Percentiles rank a stretch among this genome's conserved stretches.
Conservation (phyloP, 331 rosid species). For the Telfairia occidentalis region DNA sequence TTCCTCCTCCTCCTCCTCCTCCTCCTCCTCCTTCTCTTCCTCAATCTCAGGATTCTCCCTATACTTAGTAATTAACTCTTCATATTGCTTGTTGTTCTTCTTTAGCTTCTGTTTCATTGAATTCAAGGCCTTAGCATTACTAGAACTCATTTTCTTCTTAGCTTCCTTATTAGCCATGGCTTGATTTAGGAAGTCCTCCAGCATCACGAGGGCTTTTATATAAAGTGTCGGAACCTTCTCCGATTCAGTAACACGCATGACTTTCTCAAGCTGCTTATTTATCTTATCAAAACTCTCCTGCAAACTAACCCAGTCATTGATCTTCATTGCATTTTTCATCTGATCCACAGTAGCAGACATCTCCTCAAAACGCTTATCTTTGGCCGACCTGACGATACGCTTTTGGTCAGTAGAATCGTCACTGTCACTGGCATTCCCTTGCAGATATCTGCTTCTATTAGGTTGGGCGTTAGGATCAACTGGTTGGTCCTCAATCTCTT, state of each 20-base stretch:
- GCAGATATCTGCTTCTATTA: slow-evolving; percentile 30
- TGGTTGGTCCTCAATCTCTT: slow-evolving; percentile 25
- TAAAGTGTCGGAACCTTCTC: slow-evolving; percentile 64
- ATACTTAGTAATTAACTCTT: slow-evolving; percentile 53
- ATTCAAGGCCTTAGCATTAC: slow-evolving; percentile 96
- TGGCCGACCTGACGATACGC: slow-evolving; percentile 66
- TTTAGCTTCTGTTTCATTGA: slow-evolving; percentile 95
- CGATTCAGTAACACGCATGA: slow-evolving; percentile 80
- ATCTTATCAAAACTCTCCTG: slow-evolving; percentile 92
- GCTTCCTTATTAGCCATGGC: slow-evolving; percentile 95
- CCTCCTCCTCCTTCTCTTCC: slow-evolving; percentile 49
- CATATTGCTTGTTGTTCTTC: slow-evolving; percentile 88
- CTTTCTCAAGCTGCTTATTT: slow-evolving; percentile 92
- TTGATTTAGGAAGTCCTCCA: slow-evolving; percentile 72
- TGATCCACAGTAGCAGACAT: slow-evolving; percentile 75
- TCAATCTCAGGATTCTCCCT: slow-evolving; percentile 85
- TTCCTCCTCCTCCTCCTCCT: slow-evolving; percentile 34
- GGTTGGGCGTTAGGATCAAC: slow-evolving; percentile 28
- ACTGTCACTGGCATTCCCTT: slow-evolving; percentile 41
- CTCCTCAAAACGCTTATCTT: slow-evolving; percentile 88
- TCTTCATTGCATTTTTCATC: slow-evolving; percentile 95
- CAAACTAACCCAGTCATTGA: slow-evolving; percentile 93
- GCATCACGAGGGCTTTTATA: slow-evolving; percentile 75
- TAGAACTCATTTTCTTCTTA: slow-evolving; percentile 92
- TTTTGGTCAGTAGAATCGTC: slow-evolving; percentile 60